Conservation (phyloP, 2,329 filamentous ascomycete species). For the Fusarium foetens region DNA sequence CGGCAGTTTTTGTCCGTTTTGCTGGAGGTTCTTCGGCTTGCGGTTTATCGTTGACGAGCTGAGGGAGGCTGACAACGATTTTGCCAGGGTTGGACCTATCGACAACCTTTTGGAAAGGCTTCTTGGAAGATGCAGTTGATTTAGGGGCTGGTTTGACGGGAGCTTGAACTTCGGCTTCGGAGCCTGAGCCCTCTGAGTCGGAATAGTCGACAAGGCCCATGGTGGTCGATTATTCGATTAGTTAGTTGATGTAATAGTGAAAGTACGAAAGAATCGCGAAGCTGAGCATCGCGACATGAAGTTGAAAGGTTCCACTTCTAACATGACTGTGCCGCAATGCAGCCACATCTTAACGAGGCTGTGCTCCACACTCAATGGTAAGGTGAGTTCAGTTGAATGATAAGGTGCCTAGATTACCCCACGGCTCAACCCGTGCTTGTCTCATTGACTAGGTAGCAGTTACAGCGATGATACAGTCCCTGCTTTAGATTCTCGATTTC, state of each 20-base stretch:
- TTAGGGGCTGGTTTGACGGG: slow-evolving; percentile 46
- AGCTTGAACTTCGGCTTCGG: slow-evolving; percentile 57
- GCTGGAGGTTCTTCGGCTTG: slow-evolving; percentile 62
- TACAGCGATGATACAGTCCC: slow-evolving; percentile 4
- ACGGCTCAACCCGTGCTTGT: slow-evolving; percentile 13
- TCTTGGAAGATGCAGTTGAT: slow-evolving; percentile 58
- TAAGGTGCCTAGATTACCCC: slow-evolving; percentile 13
- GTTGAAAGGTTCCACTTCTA: slow-evolving; percentile 28
- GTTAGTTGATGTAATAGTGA: not conserved
- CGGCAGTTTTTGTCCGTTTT: slow-evolving; percentile 72
- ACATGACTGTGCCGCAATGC: slow-evolving; percentile 17
- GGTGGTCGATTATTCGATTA: slow-evolving; percentile 20
- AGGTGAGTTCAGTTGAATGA: not conserved
- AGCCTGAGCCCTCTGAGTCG: slow-evolving; percentile 83
- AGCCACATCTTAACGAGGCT: slow-evolving; percentile 41
- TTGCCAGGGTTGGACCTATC: slow-evolving; percentile 84
- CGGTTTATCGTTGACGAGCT: slow-evolving; percentile 54
- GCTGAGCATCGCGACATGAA: slow-evolving; percentile 9
- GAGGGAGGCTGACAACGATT: slow-evolving; percentile 82
- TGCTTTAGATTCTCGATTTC: slow-evolving; percentile 5
- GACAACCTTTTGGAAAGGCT: slow-evolving; percentile 81
- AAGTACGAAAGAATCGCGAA: slow-evolving; percentile 13
- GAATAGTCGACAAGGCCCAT: slow-evolving; percentile 89
- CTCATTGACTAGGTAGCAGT: not conserved
- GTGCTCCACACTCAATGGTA: slow-evolving; percentile 3